phyloP scores from a whole-genome alignment of 2,329 filamentous ascomycete genomes.

The Ascochyta clinopodiicola region DNA sequence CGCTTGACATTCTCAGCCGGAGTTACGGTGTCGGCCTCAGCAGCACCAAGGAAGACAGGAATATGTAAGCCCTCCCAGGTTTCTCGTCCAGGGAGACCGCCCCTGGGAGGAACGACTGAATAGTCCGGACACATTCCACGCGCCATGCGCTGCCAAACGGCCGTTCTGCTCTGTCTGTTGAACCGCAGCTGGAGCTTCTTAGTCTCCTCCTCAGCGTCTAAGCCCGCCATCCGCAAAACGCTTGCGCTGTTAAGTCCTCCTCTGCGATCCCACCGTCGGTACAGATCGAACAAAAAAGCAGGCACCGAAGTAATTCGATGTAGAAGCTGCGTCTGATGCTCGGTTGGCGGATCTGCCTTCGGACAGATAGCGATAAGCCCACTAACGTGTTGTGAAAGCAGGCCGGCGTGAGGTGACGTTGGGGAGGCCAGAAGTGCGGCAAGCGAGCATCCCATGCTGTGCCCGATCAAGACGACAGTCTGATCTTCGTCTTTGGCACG shows the following conservation, averaged over 20 bases:
- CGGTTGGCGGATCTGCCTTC: conserved; percentile 66
- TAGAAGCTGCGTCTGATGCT: conserved; percentile 59
- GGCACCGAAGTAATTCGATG: conserved; percentile 72
- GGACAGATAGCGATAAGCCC: conserved; percentile 86
- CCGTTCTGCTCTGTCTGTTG: conserved; percentile 82
- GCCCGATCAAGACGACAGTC: conserved; percentile 79
- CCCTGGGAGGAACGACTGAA: conserved; percentile 57
- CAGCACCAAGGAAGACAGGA: conserved; percentile 80
- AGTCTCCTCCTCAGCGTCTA: conserved; percentile 68
- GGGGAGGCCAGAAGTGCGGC: conserved; percentile 73
- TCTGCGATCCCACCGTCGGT: conserved; percentile 77
- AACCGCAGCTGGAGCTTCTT: conserved; percentile 73
- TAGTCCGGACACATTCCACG: conserved; percentile 72
- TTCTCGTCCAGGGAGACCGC: conserved; percentile 72
- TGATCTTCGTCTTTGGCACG: conserved; percentile 70
- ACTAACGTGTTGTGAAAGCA: conserved; percentile 69
- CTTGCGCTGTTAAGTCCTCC: conserved; percentile 81
- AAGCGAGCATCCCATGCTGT: conserved; percentile 88
- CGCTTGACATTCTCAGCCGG: conserved; percentile 73
- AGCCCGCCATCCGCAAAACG: conserved; percentile 77
- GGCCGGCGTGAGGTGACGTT: conserved; percentile 59
- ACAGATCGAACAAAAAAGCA: conserved; percentile 73
- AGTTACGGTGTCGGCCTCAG: conserved; percentile 77
- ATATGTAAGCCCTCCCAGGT: conserved; percentile 75
- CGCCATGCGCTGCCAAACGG: conserved; percentile 83